phyloP scores from a whole-genome alignment of 2,329 filamentous ascomycete genomes.

The Fusarium citri region DNA sequence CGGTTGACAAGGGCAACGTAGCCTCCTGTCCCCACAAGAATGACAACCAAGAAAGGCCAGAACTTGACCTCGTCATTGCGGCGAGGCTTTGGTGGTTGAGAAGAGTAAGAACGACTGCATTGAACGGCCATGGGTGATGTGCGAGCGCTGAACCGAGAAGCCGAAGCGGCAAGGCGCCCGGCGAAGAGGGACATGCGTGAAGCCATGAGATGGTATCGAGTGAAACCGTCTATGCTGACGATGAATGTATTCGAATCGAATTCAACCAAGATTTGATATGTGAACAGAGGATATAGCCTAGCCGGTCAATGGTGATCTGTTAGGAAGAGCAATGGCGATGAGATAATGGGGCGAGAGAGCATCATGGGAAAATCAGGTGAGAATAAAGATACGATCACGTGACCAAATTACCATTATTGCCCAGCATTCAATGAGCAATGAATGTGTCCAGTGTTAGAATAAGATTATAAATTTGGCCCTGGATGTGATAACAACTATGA shows the following conservation, averaged over 20 bases:
- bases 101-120: slow-evolving; percentile 56
- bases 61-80: slow-evolving; percentile 62
- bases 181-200: slow-evolving; percentile 48
- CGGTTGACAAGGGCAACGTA: slow-evolving; percentile 64
- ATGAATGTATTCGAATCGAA: neutral
- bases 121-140: slow-evolving; percentile 29
- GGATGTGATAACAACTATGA: neutral
- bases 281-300: neutral
- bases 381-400: slow-evolving; percentile 22
- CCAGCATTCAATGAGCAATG: neutral
- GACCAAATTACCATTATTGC: neutral
- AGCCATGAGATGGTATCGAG: slow-evolving; percentile 45
- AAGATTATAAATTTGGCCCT: neutral
- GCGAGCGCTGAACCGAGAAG: slow-evolving; percentile 35
- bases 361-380: slow-evolving; percentile 26
- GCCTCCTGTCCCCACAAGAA: slow-evolving; percentile 60
- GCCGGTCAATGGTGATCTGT: neutral
- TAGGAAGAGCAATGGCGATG: neutral
- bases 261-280: neutral
- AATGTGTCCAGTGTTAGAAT: neutral
- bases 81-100: slow-evolving; percentile 53
- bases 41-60: slow-evolving; percentile 67
- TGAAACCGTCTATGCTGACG: neutral
- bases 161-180: slow-evolving; percentile 44
- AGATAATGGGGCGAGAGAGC: slow-evolving; percentile 6